phyloP scores from a whole-genome alignment of 345 rosid species.

The Aquilaria malaccensis region DNA sequence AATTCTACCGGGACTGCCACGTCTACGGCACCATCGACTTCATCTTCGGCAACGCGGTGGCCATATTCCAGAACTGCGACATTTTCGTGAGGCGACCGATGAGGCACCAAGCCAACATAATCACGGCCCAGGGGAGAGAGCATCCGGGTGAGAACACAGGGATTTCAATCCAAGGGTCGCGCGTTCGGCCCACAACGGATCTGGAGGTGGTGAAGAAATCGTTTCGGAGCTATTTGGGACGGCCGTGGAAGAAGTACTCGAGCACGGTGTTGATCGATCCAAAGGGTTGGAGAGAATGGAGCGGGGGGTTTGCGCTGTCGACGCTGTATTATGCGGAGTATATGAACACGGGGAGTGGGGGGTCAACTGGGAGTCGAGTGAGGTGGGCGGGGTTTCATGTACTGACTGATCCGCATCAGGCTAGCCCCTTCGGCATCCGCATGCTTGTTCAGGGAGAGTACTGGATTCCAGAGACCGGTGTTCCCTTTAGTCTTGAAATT shows the following conservation, averaged over 20 bases:
- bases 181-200: constrained; percentile 41
- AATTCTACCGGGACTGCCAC: constrained; percentile 73
- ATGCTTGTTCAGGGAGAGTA: constrained; percentile 51
- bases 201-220: constrained; percentile 23
- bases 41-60: constrained; percentile 64
- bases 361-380: constrained; percentile 29
- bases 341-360: constrained; percentile 49
- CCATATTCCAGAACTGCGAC: constrained; percentile 64
- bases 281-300: constrained; percentile 59
- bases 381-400: constrained; percentile 71
- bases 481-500: constrained; percentile 38
- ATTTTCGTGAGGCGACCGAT: constrained; percentile 52
- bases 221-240: constrained; percentile 37
- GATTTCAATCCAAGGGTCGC: constrained; percentile 40
- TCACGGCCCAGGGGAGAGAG: constrained; percentile 68
- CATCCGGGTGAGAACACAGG: constrained; percentile 45
- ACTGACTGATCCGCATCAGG: constrained; percentile 30
- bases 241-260: constrained; percentile 61
- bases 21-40: constrained; percentile 69
- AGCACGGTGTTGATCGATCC: constrained; percentile 55
- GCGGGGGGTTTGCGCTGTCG: constrained; percentile 39
- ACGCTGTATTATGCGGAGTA: constrained; percentile 62
- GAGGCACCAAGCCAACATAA: constrained; percentile 44
- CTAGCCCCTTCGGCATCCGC: constrained; percentile 32
- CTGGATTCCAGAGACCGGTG: constrained; percentile 58